These are phyloP conservation scores for Paramecium pentaurelia DNA, from an alignment of 73 alveolate genomes.

Conservation along the genomic window DNA sequence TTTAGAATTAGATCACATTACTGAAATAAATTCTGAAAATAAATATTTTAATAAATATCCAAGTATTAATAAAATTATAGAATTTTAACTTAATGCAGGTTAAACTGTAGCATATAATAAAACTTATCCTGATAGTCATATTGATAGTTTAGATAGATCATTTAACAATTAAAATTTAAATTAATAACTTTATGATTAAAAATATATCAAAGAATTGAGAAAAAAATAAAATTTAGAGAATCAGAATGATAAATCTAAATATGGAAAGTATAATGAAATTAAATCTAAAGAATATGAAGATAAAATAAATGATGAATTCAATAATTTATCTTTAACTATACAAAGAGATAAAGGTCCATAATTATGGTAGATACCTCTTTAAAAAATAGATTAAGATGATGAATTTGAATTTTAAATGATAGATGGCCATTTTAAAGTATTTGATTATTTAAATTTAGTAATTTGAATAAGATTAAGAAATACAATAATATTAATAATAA, in stretches of 20 bases:
- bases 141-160: neutral
- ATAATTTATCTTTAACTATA: neutral
- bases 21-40: neutral
- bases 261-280: neutral
- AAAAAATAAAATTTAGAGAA: neutral
- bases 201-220: neutral
- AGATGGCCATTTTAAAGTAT: slow-evolving; percentile 20
- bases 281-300: neutral
- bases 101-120: neutral
- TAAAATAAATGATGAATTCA: neutral
- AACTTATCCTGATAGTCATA: neutral
- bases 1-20: slow-evolving; percentile 14
- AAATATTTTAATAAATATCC: neutral
- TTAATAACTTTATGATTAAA: neutral
- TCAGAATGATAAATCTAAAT: neutral
- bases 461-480: neutral
- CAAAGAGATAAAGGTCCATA: slow-evolving; percentile 21
- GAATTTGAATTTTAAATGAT: neutral
- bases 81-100: neutral
- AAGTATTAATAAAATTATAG: neutral
- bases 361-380: neutral
- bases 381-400: neutral
- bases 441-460: neutral
- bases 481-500: neutral
- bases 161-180: neutral